Conservation (phyloP, 352 stramenopile species). For the Phytophthora pistaciae region DNA sequence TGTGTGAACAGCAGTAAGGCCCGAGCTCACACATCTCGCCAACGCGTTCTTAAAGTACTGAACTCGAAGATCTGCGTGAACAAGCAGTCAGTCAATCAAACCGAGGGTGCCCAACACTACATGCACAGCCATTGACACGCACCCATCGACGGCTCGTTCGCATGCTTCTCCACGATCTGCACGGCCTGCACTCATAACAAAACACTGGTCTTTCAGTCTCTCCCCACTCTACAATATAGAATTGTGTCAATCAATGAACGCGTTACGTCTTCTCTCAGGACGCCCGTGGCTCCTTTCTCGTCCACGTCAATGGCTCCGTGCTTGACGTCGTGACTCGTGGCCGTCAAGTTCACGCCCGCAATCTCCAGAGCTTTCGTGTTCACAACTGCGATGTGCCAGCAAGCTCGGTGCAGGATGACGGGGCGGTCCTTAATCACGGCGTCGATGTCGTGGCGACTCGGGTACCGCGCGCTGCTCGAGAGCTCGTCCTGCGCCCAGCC, state of each 20-base stretch:
- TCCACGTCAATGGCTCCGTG: slow-evolving; percentile 77
- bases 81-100: neutral
- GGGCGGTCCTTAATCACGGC: slow-evolving; percentile 69
- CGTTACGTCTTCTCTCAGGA: slow-evolving; percentile 72
- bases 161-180: slow-evolving; percentile 76
- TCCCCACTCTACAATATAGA: neutral
- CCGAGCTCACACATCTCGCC: slow-evolving; percentile 71
- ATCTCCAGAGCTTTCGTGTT: slow-evolving; percentile 89
- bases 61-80: slow-evolving; percentile 53
- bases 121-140: neutral
- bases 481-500: slow-evolving; percentile 91
- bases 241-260: neutral
- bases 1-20: slow-evolving; percentile 88
- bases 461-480: slow-evolving; percentile 64
- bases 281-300: slow-evolving; percentile 66
- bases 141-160: slow-evolving; percentile 75
- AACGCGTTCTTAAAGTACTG: slow-evolving; percentile 74
- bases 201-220: neutral
- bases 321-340: slow-evolving; percentile 37
- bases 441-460: slow-evolving; percentile 83
- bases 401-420: slow-evolving; percentile 88
- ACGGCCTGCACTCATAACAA: slow-evolving; percentile 53
- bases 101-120: neutral
- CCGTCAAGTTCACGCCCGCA: slow-evolving; percentile 54
- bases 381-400: slow-evolving; percentile 90